Percentiles rank a stretch among this genome's conserved stretches.
phyloP scores from a whole-genome alignment of 352 stramenopile species.

The Phytophthora pinifolia region DNA sequence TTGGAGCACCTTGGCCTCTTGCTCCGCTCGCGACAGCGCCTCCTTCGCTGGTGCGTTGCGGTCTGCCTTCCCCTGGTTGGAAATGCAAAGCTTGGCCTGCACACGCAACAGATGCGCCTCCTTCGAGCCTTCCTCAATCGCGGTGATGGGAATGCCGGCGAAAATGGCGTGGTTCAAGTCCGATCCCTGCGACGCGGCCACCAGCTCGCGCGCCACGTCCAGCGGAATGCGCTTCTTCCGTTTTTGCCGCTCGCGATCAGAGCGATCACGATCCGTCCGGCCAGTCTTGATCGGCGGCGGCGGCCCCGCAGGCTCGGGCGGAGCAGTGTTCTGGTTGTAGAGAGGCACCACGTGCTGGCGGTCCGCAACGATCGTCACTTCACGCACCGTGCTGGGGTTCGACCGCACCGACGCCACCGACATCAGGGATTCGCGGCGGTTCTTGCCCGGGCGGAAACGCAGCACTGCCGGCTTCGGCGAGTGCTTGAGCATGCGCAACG shows the following conservation, averaged over 20 bases:
- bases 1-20: constrained; percentile 73
- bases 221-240: constrained; percentile 84
- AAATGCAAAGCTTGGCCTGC: constrained; percentile 81
- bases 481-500: constrained; percentile 86
- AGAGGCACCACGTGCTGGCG: constrained; percentile 62
- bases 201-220: constrained; percentile 76
- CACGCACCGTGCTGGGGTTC: constrained; percentile 46
- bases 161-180: constrained; percentile 70
- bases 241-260: constrained; percentile 46
- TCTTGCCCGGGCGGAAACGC: constrained; percentile 68
- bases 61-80: constrained; percentile 41
- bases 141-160: constrained; percentile 67
- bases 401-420: constrained; percentile 59
- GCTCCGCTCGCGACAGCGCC: constrained; percentile 61
- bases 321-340: constrained; percentile 38
- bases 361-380: constrained; percentile 39
- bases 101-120: constrained; percentile 81
- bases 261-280: constrained; percentile 15
- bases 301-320: constrained; percentile 17
- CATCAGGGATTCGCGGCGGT: constrained; percentile 60
- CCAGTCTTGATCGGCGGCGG: constrained; percentile 7
- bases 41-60: constrained; percentile 60
- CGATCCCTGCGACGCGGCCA: constrained; percentile 74
- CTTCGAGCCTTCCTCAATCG: constrained; percentile 76
- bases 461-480: constrained; percentile 82